Evolutionary conservation across 106 monocot genomes (phyloP), one percentile per base, ranked within the genome.

Genomic region (Cymbidium sinense): DNA sequence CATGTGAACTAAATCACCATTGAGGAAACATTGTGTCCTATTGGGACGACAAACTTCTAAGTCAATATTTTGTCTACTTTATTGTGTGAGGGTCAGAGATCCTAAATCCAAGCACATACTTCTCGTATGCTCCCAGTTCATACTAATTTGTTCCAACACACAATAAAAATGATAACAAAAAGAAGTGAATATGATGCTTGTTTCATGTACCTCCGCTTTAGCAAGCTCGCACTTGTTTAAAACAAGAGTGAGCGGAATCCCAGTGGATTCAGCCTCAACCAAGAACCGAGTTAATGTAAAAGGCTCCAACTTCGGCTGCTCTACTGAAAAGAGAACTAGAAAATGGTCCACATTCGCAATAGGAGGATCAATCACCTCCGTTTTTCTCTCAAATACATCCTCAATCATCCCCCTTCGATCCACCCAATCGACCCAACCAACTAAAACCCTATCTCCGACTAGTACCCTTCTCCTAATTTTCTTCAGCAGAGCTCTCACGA

Each of bases 251-350:
- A 91, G 37, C 0, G 93, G 96, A n/a, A 96, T 89, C 47, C 86
- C 96, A 19, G 86, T 85, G 29, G 91, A 89, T 82, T 96, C 93
- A n/a, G 96, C 96, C 84, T 93, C 96, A 15, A 96, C 89, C 58
- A 96, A 70, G 82, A 96, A 96, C 83, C 96, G 78, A 6, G 96
- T 96, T 18, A 96, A 80, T 27, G 72, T 87, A 70, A 89, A 91
- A 27, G 89, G 83, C 82, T 96, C 96, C 33, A 78, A 58, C 85
- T 79, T 82, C 15, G 96, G 96, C 83, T 90, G 86, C 39, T 88
- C 88, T 83, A 96, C 74, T 0, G 96, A 84, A 77, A 96, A 96
- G 43, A 96, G 43, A 19, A 96, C 89, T 25, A 96, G 67, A 50
- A 96, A 73, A 20, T 87, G 86, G 25, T 94, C 89, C 58, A 94